Percentiles rank a stretch among this genome's conserved stretches.
Evolutionary conservation across 2,329 filamentous ascomycete species (phyloP).

Genomic region (Fusarium drepaniforme): DNA sequence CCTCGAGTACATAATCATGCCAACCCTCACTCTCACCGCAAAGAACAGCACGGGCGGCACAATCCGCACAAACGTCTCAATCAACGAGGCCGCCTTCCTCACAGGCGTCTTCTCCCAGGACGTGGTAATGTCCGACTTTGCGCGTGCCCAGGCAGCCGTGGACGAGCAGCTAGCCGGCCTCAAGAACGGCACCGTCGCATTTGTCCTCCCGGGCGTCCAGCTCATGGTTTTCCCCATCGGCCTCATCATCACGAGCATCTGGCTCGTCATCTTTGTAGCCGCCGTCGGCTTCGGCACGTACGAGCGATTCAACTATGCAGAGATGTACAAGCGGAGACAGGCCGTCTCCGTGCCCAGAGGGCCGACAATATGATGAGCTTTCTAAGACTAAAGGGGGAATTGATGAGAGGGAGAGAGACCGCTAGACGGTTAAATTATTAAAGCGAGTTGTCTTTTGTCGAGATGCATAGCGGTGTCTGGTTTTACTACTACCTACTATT

Average conservation of each 20-base stretch:
- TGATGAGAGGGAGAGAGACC: not conserved
- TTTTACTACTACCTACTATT: constrained; percentile 20
- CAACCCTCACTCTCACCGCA: constrained; percentile 75
- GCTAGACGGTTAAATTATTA: constrained; percentile 15
- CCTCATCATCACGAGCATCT: constrained; percentile 73
- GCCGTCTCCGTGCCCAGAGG: constrained; percentile 24
- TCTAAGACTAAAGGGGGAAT: not conserved
- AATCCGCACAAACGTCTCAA: constrained; percentile 74
- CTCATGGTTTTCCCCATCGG: constrained; percentile 79
- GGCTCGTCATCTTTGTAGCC: constrained; percentile 68
- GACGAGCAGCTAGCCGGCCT: constrained; percentile 59
- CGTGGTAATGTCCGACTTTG: constrained; percentile 64
- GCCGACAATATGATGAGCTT: constrained; percentile 21
- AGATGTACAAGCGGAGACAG: constrained; percentile 66
- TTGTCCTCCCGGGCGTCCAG: constrained; percentile 76
- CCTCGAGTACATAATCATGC: constrained; percentile 74
- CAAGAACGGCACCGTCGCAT: constrained; percentile 68
- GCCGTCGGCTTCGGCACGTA: constrained; percentile 75
- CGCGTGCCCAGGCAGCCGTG: constrained; percentile 63
- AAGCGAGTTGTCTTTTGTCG: constrained; percentile 27
- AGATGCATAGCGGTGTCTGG: constrained; percentile 37
- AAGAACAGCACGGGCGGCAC: constrained; percentile 61
- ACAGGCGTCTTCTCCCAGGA: constrained; percentile 76
- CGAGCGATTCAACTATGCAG: constrained; percentile 74
- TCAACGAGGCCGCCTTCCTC: constrained; percentile 78